Evolutionary conservation across 2,329 filamentous ascomycete species (phyloP), one percentile per base, ranked within the genome.

Genomic region (Colletotrichum lupini): DNA sequence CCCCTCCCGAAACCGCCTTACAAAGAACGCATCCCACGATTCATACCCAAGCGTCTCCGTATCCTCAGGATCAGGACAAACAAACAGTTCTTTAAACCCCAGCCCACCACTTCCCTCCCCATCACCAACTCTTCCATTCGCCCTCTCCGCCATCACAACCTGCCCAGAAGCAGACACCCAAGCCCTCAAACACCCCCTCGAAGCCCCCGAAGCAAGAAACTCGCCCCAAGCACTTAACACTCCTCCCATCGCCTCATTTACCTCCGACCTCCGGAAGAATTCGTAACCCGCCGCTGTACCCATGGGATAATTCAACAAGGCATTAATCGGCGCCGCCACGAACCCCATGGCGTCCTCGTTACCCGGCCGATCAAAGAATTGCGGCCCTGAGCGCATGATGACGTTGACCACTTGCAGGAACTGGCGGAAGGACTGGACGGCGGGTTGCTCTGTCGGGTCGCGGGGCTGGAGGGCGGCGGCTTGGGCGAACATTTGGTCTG

Each of bases 1-100:
- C 0, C 81, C 72, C 26, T 88, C 85, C 9, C 82, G 85, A 67
- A 93, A 86, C 5, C 83, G 69, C 6, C 92, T 87, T 0, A 90
- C 92, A 82, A 94, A 94, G 82, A 93, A 94, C 77, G 86, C 84
- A 72, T 94, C 92, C 92, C 92, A 94, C 0, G 90, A 92, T 68
- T 85, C 88, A 83, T 85, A 94, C 22, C 92, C 92, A 74, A 89
- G 86, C 77, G 91, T 79, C 75, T 87, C 81, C 5, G 1, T 7
- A 19, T 84, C 83, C 0, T 78, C 81, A 0, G 90, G 86, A 55
- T 93, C 88, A 0, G 77, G 75, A 78, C 91, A 93, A 22, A 87
- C 76, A 79, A 88, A 93, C 77, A 92, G 85, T 22, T 92, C 85
- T 69, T 92, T 86, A 72, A 92, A 92, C 60, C 81, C 85, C 77